Conservation (phyloP, 192 early-diverging fungal genomes). For the Spizellomyces sp. region DNA sequence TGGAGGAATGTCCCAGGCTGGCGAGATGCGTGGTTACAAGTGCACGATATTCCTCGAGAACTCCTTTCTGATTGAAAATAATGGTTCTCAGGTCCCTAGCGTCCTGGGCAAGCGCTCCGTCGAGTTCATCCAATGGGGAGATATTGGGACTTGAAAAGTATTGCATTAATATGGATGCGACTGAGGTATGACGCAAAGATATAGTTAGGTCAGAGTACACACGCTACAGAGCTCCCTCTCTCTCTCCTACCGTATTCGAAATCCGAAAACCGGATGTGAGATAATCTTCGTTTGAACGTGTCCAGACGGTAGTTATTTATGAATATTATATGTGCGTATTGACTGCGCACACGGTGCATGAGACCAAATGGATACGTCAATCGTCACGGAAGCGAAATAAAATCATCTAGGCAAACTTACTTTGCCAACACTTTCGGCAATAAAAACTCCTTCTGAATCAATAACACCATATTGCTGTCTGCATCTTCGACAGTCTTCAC, state of each 20-base stretch:
- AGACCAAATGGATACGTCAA: not conserved
- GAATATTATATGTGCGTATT: slow-evolving; percentile 57
- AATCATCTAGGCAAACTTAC: slow-evolving; percentile 28
- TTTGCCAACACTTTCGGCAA: slow-evolving; percentile 49
- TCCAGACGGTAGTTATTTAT: slow-evolving; percentile 54
- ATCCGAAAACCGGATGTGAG: slow-evolving; percentile 46
- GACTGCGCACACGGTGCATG: slow-evolving; percentile 16
- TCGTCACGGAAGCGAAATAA: not conserved
- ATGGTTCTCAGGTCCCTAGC: slow-evolving; percentile 45
- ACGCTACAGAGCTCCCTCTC: not conserved
- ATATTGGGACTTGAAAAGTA: slow-evolving; percentile 38
- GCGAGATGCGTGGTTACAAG: slow-evolving; percentile 21
- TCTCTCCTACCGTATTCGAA: slow-evolving; percentile 45
- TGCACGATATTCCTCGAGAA: slow-evolving; percentile 42
- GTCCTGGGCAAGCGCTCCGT: slow-evolving; percentile 47
- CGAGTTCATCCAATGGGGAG: slow-evolving; percentile 42
- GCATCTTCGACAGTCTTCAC: slow-evolving; percentile 60
- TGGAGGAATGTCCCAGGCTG: not conserved
- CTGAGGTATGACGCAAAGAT: slow-evolving; percentile 19
- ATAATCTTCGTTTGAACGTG: slow-evolving; percentile 56
- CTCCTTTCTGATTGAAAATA: slow-evolving; percentile 47
- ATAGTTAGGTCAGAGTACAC: not conserved
- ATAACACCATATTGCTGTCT: slow-evolving; percentile 50
- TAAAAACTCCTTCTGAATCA: slow-evolving; percentile 54
- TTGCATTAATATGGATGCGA: slow-evolving; percentile 42